A percentile compares a stretch with the other conserved stretches of the same genome.
Evolutionary conservation across 140 eudicot species (phyloP).

Genomic region (Ambrosia hybrid): DNA sequence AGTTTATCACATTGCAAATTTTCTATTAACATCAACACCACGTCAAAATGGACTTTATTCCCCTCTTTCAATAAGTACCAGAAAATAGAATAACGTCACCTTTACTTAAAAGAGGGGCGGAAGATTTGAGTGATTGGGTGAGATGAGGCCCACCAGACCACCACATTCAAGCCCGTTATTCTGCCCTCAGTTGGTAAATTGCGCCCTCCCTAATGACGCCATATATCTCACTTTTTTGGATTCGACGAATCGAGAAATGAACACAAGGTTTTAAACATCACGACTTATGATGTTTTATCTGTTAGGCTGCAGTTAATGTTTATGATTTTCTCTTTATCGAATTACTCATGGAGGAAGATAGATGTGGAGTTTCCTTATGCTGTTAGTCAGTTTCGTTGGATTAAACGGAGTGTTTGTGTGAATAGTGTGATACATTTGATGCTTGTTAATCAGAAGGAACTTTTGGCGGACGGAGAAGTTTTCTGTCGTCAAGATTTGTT

Average conservation of each 20-base stretch:
- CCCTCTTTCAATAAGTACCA: no score
- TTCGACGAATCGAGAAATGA: background rate
- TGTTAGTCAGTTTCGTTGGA: conserved; percentile 3
- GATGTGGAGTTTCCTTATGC: background rate
- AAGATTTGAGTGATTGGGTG: no score
- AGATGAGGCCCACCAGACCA: no score
- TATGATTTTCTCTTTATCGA: background rate
- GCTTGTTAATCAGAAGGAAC: background rate
- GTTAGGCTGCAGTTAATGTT: background rate
- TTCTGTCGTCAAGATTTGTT: background rate
- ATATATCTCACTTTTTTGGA: background rate
- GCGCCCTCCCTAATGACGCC: no score
- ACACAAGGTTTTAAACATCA: background rate
- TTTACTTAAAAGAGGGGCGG: no score
- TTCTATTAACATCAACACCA: no score
- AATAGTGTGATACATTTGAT: conserved; percentile 8
- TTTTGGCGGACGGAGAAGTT: conserved; percentile 2
- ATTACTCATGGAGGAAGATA: background rate
- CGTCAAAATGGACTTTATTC: no score
- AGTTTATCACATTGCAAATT: no score
- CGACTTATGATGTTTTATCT: background rate
- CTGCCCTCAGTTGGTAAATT: no score
- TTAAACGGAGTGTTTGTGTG: conserved; percentile 7
- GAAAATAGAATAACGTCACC: no score
- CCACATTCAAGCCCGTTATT: no score